Conservation (phyloP, 208 protist genomes). For the Trypanosoma mega region DNA sequence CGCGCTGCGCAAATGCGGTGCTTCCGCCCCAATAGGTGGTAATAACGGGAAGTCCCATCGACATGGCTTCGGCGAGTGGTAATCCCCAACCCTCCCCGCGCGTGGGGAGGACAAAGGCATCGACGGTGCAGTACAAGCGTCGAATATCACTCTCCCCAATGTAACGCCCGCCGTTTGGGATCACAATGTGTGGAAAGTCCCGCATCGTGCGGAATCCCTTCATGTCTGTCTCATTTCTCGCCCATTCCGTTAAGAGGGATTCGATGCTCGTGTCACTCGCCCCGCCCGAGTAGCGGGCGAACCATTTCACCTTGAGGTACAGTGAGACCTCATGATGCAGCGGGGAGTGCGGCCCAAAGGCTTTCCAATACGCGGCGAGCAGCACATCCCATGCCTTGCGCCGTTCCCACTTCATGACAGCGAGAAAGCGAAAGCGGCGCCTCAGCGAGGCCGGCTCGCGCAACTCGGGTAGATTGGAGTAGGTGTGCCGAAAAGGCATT, state of each 20-base stretch:
- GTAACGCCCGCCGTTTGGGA: conserved; percentile 25
- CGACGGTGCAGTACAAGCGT: conserved; percentile 57
- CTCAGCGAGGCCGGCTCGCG: conserved; percentile 14
- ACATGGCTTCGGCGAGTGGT: conserved; percentile 54
- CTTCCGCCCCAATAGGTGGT: conserved; percentile 41
- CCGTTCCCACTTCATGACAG: conserved; percentile 65
- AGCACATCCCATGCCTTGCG: conserved; percentile 69
- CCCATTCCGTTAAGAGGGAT: conserved; percentile 22
- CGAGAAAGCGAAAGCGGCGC: conserved; percentile 46
- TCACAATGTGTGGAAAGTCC: conserved; percentile 41
- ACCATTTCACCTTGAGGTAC: conserved; percentile 13
- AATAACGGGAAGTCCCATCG: conserved; percentile 50
- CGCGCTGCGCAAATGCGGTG: no score
- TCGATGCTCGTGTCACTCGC: conserved; percentile 7
- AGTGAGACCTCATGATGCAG: conserved; percentile 14
- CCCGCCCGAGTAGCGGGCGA: neutral
- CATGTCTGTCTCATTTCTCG: conserved; percentile 11
- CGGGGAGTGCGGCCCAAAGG: conserved; percentile 35
- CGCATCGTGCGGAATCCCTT: conserved; percentile 17
- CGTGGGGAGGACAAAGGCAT: conserved; percentile 87
- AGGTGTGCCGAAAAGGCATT: neutral
- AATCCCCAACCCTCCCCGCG: conserved; percentile 76
- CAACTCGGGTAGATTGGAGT: conserved; percentile 30
- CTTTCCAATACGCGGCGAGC: conserved; percentile 48
- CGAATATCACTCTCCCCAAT: conserved; percentile 32